Evolutionary conservation across 2,329 filamentous ascomycete genomes (phyloP), one percentile per base, ranked within the genome.

Genomic region (Fusarium poae): DNA sequence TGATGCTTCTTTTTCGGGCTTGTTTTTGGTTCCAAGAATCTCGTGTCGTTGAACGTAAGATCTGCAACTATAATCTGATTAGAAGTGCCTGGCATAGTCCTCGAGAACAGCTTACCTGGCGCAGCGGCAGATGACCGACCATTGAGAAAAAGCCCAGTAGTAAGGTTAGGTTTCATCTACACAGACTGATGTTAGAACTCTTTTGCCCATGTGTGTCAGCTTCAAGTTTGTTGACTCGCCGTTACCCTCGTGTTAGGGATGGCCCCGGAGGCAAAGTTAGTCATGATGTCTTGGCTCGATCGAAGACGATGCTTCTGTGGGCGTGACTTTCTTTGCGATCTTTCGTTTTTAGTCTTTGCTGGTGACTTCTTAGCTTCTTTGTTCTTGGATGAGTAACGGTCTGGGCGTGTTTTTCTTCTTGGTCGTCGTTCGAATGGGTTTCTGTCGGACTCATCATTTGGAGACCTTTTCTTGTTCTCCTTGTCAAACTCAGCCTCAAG

Each of bases 391-490:
- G 88, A 82, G 72, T 91, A 90, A 34, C 82, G 84, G 70, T 87
- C 83, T 25, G 81, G 77, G 51, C 82, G 83, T 18, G 86, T 89
- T 75, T 85, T 91, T 66, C 83, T 79, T 32, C 89, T 83, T 20
- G 82, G 77, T 45, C 80, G 80, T 70, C 82, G 88, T 56, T 86
- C 82, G 57, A 84, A 89, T 29, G 42, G 39, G 20, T 23, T 21
- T 30, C 57, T 45, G 21, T 43, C 32, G 16, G 69, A 55, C 4
- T 32, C 12, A 13, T 48, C 43, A 23, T 48, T 16, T 10, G 29
- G 45, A 18, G 58, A 60, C 18, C 54, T 59, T 18, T 58, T 59
- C 16, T 30, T 35, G 4, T 62, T 64, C 46, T 63, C 60, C 35
- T 67, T 61, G 23, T 57, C 32, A 30, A 51, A 59, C 2, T 27